Evolutionary conservation across 208 protist genomes (phyloP).

Genomic region (Trypanosoma cruzi): DNA sequence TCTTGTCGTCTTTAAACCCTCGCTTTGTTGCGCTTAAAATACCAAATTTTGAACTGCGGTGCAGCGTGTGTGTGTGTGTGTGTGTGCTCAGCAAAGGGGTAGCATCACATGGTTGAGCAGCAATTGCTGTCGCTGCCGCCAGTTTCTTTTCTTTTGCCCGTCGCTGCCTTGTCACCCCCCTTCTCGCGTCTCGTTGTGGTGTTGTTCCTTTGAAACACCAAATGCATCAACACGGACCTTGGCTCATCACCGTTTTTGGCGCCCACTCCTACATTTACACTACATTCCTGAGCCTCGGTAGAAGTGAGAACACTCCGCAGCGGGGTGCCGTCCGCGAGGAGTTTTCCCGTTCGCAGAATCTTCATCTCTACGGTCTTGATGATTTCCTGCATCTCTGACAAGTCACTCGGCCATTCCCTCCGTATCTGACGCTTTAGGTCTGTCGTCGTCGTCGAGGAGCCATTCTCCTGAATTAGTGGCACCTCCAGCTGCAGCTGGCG

Average conservation of each 20-base stretch:
- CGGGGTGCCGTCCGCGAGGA: slow-evolving; percentile 45
- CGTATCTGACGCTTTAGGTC: slow-evolving; percentile 54
- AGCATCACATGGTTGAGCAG: slow-evolving; percentile 44
- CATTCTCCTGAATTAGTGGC: slow-evolving; percentile 43
- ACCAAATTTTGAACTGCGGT: not conserved
- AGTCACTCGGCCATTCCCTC: slow-evolving; percentile 54
- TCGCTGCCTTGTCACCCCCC: not conserved
- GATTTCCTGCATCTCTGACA: slow-evolving; percentile 50
- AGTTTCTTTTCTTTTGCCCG: not conserved
- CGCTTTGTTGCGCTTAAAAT: too few relatives aligned
- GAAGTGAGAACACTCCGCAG: slow-evolving; percentile 41
- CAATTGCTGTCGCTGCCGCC: slow-evolving; percentile 28
- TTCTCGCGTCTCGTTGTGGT: not conserved
- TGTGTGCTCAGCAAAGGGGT: too few relatives aligned
- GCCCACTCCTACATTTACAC: slow-evolving; percentile 14
- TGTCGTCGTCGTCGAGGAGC: slow-evolving; percentile 42
- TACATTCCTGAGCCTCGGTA: slow-evolving; percentile 38
- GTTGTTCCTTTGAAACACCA: slow-evolving; percentile 41
- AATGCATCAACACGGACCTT: slow-evolving; percentile 55
- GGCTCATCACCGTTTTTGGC: slow-evolving; percentile 31
- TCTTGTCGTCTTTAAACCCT: too few relatives aligned
- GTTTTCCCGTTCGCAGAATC: slow-evolving; percentile 63
- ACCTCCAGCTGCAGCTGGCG: slow-evolving; percentile 57
- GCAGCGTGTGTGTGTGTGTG: too few relatives aligned
- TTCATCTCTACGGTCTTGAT: slow-evolving; percentile 46